Evolutionary conservation across 2,329 filamentous ascomycete genomes (phyloP), one percentile per base, ranked within the genome.

Genomic region (Fusarium sp.): DNA sequence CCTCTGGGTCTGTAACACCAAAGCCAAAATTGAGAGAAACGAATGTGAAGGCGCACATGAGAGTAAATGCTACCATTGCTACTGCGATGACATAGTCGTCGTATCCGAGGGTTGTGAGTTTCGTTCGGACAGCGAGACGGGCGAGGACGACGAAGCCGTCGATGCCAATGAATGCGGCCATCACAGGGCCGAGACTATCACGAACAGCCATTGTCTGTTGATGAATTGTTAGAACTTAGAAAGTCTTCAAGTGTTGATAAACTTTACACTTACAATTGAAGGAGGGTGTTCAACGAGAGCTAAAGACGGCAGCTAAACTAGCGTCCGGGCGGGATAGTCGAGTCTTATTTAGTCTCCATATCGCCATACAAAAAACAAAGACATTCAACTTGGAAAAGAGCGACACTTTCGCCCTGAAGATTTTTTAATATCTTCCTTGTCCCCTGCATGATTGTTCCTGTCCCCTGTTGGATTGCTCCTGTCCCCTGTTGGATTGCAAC

Each of bases 91-190:
- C 57, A 38, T 59, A 59, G 9, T 59, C 57, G 16, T 56, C 57
- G 16, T 59, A 59, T 24, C 57, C 57, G 24, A 59, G 57, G 2
- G 57, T 59, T 3, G 50, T 59, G 18, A 64, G 16, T 18, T 64
- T 64, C 15, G 20, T 45, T 8, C 61, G 61, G 11, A 64, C 59
- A n/a, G 34, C 50, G 29, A 64, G 32, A 22, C 61, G 61, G 0
- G 58, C 61, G 11, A 64, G 58, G 14, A 64, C 58, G n/a, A 64
- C 50, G 6, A 40, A 34, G 30, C 42, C 49, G 43, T 64, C 58
- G 15, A 63, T 46, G 50, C 24, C 61, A 27, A 64, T 63, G 20
- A 64, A 64, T 29, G 49, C 58, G 16, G 50, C 61, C 61, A 64
- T 64, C 4, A 64, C 43, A 4, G 61, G 49, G 16, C 24, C 30